Conservation (phyloP, 371 early-diverging fungal genomes). For the Haplosporangium sp. region DNA sequence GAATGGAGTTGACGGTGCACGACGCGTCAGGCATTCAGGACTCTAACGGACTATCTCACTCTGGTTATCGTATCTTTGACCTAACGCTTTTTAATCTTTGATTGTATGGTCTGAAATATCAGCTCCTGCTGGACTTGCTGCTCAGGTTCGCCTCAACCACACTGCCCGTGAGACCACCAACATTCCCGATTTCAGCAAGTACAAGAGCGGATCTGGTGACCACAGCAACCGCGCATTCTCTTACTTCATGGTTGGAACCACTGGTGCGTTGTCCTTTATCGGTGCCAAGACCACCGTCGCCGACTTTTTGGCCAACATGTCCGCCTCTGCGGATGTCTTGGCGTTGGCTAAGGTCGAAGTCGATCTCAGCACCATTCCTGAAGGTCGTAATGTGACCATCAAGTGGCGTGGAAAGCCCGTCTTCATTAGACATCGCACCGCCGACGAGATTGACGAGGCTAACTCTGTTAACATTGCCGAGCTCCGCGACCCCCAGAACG, state of each 20-base stretch:
- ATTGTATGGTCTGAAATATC: slow-evolving; percentile 2
- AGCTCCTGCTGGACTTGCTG: slow-evolving; percentile 52
- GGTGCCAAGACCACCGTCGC: slow-evolving; percentile 94
- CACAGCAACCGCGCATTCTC: slow-evolving; percentile 83
- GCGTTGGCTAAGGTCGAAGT: slow-evolving; percentile 98
- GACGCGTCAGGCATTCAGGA: background rate
- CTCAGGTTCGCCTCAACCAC: slow-evolving; percentile 66
- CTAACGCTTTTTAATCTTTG: slow-evolving; percentile 1
- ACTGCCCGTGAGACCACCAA: slow-evolving; percentile 61
- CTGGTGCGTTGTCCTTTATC: slow-evolving; percentile 85
- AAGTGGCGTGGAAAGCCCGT: slow-evolving; percentile 99
- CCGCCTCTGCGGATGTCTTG: slow-evolving; percentile 97
- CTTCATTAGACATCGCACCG: slow-evolving; percentile 96
- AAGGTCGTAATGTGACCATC: slow-evolving; percentile 96
- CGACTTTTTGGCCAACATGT: slow-evolving; percentile 91
- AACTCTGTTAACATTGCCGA: slow-evolving; percentile 79
- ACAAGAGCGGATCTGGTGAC: slow-evolving; percentile 70
- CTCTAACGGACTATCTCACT: background rate
- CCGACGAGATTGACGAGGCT: slow-evolving; percentile 95
- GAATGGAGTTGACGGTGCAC: too few species aligned
- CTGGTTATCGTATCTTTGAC: background rate
- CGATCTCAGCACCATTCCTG: slow-evolving; percentile 90
- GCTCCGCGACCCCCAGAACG: slow-evolving; percentile 93
- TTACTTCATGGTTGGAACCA: slow-evolving; percentile 96
- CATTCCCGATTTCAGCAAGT: slow-evolving; percentile 76